Percentiles rank a stretch among this genome's conserved stretches.
phyloP scores from a whole-genome alignment of 257 asterid genomes.

The Solanum chilense region DNA sequence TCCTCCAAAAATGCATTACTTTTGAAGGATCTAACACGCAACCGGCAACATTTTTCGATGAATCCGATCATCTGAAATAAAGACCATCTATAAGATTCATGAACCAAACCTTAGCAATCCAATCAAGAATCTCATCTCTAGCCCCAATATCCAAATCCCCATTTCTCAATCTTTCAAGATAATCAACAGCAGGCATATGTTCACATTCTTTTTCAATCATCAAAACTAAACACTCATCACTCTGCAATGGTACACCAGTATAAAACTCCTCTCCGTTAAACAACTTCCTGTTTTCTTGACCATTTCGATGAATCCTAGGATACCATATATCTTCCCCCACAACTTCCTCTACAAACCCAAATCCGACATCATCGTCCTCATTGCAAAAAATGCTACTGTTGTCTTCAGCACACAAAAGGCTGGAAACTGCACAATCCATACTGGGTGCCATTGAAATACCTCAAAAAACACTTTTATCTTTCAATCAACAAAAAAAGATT shows the following conservation, averaged over 20 bases:
- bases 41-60: not conserved
- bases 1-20: not conserved
- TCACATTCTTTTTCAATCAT: constrained; percentile 27
- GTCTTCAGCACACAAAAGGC: constrained; percentile 34
- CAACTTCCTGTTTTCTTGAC: not conserved
- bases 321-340: constrained; percentile 5
- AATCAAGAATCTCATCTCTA: constrained; percentile 27
- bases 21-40: not conserved
- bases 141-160: constrained; percentile 27
- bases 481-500: not conserved
- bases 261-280: constrained; percentile 12
- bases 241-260: constrained; percentile 17
- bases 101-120: constrained; percentile 30
- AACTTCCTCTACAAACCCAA: not conserved
- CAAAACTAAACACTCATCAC: constrained; percentile 23
- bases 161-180: constrained; percentile 22
- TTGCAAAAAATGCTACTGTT: constrained; percentile 15
- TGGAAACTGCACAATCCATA: constrained; percentile 17
- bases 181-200: constrained; percentile 30
- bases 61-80: not conserved
- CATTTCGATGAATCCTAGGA: constrained; percentile 8
- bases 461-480: not conserved
- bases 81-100: not conserved
- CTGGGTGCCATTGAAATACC: constrained; percentile 25
- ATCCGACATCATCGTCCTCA: constrained; percentile 4